Percentiles rank a stretch among this genome's conserved stretches.
These are phyloP conservation scores for Citrullus mucosospermus DNA, from an alignment of 306 rosid species.

Conservation along the genomic window DNA sequence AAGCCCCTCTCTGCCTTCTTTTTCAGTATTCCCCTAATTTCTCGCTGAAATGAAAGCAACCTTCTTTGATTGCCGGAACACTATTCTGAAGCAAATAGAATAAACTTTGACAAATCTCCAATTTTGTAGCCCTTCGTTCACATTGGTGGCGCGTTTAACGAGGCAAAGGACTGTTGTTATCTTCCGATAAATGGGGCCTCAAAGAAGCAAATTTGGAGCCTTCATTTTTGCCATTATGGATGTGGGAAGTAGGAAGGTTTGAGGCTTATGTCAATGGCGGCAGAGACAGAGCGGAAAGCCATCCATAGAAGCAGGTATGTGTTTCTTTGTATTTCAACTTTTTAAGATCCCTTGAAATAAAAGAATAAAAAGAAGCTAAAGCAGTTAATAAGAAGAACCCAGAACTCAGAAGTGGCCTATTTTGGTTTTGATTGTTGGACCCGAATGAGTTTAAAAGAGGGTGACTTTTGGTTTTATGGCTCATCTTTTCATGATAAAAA, in stretches of 20 bases:
- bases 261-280: slow-evolving; percentile 29
- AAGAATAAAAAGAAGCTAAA: not conserved
- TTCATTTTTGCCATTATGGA: slow-evolving; percentile 11
- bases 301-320: slow-evolving; percentile 13
- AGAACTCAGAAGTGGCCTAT: not conserved
- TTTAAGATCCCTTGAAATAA: not conserved
- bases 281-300: slow-evolving; percentile 49
- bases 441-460: not conserved
- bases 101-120: slow-evolving; percentile 24
- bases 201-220: slow-evolving; percentile 17
- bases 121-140: slow-evolving; percentile 18
- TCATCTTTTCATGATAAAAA: not conserved
- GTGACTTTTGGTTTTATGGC: not conserved
- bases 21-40: slow-evolving; percentile 15
- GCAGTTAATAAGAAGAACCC: not conserved
- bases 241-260: not conserved
- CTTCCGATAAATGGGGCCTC: slow-evolving; percentile 25
- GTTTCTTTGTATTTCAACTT: not conserved
- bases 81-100: not conserved
- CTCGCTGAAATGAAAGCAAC: slow-evolving; percentile 12
- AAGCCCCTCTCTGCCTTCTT: slow-evolving; percentile 15
- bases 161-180: slow-evolving; percentile 20
- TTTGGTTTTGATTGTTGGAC: not conserved
- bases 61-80: slow-evolving; percentile 11
- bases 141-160: slow-evolving; percentile 37